Percentiles rank a stretch among this genome's conserved stretches.
Evolutionary conservation across 331 rosid species (phyloP).

Genomic region (Malus hybrid): DNA sequence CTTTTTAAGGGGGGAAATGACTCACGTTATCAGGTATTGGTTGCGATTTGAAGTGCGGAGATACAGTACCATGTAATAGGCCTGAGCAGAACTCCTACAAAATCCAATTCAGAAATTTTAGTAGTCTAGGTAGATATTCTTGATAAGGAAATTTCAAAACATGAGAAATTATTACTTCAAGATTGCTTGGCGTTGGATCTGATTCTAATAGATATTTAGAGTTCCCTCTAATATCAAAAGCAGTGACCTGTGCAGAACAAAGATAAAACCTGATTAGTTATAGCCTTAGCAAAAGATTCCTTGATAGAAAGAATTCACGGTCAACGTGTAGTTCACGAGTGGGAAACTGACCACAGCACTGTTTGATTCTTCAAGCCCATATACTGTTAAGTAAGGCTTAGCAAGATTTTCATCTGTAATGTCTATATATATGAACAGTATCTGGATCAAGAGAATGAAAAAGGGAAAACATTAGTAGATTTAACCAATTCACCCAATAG

Average conservation of each 20-base stretch:
- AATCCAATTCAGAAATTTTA: conserved; percentile 20
- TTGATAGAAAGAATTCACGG: not conserved
- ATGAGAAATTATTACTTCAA: conserved; percentile 41
- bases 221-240: conserved; percentile 61
- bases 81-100: conserved; percentile 66
- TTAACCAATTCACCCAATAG: conserved; percentile 11
- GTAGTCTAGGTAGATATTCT: conserved; percentile 4
- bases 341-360: conserved; percentile 58
- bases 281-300: not conserved
- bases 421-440: conserved; percentile 61
- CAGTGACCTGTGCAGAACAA: conserved; percentile 52
- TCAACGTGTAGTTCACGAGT: conserved; percentile 6
- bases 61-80: conserved; percentile 55
- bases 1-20: not conserved
- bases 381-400: conserved; percentile 75
- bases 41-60: conserved; percentile 75
- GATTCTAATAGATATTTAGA: conserved; percentile 75
- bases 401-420: conserved; percentile 82
- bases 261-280: conserved; percentile 15
- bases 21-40: conserved; percentile 86
- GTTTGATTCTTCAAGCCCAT: conserved; percentile 81
- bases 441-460: conserved; percentile 39
- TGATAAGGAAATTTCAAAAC: not conserved
- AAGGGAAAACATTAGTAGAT: conserved; percentile 14
- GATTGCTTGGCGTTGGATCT: conserved; percentile 52